Evolutionary conservation across 108 stramenopile species (phyloP).

Genomic region (Bacterosira constricta): DNA sequence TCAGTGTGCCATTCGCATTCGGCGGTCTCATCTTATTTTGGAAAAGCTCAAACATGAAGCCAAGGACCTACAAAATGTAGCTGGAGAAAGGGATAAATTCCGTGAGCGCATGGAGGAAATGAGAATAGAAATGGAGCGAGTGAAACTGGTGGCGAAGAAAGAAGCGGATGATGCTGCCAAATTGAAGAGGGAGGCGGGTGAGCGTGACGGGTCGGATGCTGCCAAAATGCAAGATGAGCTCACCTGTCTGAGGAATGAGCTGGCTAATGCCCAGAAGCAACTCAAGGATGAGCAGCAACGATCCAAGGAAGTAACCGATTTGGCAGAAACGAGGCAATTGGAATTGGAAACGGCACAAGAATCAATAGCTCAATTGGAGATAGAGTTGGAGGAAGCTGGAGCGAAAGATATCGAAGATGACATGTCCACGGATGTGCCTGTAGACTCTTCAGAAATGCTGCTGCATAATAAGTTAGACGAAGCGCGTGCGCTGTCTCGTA

Average conservation of each 20-base stretch:
- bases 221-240: slow-evolving; percentile 24
- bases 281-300: slow-evolving; percentile 26
- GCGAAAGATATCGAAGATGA: not conserved
- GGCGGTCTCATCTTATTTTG: slow-evolving; percentile 15
- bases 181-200: slow-evolving; percentile 22
- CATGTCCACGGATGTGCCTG: not conserved
- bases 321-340: not conserved
- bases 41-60: slow-evolving; percentile 39
- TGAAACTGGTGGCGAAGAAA: slow-evolving; percentile 43
- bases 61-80: slow-evolving; percentile 47
- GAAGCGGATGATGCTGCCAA: slow-evolving; percentile 39
- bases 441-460: not conserved
- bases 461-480: slow-evolving; percentile 24
- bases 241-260: slow-evolving; percentile 7
- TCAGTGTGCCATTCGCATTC: slow-evolving; percentile 38
- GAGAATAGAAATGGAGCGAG: slow-evolving; percentile 47
- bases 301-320: slow-evolving; percentile 7
- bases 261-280: slow-evolving; percentile 2
- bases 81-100: slow-evolving; percentile 45
- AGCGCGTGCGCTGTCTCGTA: slow-evolving; percentile 27
- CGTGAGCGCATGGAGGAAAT: slow-evolving; percentile 47
- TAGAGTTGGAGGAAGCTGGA: slow-evolving; percentile 4
- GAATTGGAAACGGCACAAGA: slow-evolving; percentile 25
- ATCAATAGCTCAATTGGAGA: slow-evolving; percentile 9
- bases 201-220: not conserved